phyloP scores from a whole-genome alignment of 257 asterid species.

The Thymus mandschuricus region DNA sequence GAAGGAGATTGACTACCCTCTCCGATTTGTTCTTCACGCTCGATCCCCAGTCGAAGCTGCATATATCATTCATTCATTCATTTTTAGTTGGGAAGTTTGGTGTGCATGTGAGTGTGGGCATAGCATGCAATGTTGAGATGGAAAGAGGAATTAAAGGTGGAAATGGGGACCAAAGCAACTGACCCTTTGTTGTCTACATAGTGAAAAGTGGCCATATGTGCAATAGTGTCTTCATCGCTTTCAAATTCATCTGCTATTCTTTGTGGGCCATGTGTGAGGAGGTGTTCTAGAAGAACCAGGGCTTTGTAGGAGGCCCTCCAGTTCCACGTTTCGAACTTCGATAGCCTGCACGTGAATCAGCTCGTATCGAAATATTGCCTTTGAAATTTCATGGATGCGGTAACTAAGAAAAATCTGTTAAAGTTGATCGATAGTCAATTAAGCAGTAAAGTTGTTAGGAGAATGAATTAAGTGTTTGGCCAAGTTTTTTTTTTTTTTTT shows the following conservation, averaged over 20 bases:
- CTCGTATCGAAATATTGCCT: not conserved
- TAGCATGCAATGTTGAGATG: not conserved
- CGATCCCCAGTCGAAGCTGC: conserved; percentile 84
- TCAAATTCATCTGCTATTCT: conserved; percentile 80
- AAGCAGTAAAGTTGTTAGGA: no score
- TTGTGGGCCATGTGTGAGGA: conserved; percentile 81
- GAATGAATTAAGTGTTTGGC: no score
- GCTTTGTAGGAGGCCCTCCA: conserved; percentile 82
- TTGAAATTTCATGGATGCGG: no score
- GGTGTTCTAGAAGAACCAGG: conserved; percentile 64
- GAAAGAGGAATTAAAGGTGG: not conserved
- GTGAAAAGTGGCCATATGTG: conserved; percentile 56
- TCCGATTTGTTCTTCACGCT: conserved; percentile 62
- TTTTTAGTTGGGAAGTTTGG: not conserved
- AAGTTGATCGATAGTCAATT: no score
- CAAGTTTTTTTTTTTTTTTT: no score
- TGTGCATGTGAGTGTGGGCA: no score
- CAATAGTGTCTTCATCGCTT: conserved; percentile 51
- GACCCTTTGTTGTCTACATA: conserved; percentile 74
- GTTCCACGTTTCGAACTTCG: conserved; percentile 56
- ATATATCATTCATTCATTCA: not conserved
- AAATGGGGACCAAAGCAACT: not conserved
- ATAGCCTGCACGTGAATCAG: conserved; percentile 46
- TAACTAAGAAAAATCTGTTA: no score
- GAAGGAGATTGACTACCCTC: conserved; percentile 50